Base-by-base conservation (phyloP, 108 stramenopile genomes). In the Cyclotella sp. region DNA sequence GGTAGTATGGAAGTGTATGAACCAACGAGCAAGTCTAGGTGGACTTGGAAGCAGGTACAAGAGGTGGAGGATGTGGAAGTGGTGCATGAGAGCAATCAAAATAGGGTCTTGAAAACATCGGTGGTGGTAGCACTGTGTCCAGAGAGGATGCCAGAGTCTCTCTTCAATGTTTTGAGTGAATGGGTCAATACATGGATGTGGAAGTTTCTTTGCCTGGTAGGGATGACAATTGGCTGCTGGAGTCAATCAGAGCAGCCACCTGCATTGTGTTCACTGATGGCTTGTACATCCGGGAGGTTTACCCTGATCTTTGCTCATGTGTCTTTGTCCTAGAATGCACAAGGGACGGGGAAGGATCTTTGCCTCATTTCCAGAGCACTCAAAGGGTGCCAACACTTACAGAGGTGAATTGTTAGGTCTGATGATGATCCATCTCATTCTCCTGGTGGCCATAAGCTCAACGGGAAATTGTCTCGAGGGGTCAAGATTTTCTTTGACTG, bases 401-500 rank as follows among this genome's bases (percentile, higher is more conserved):
- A 55, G 69, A 57, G 69, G 69, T 3, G 69, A 70, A 43, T 16
- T 70, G 15, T 30, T 70, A 0, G 69, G 69, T 13, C 54, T 70
- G 13, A 26, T 70, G 69, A 30, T 54, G 27, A 34, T 70, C 19
- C 69, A 70, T 39, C 54, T 70, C 4, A 27, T 70, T 24, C 57
- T 70, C 11, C 69, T 70, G 1, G 42, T 19, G 14, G 26, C 16
- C 27, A 59, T 39, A 71, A 34, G 15, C 15, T 60, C 0, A 0
- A 53, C 0, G 29, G 44, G 0, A 30, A 41, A 0, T 14, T 72
- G 0, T 0, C 0, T 1, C 70, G 78, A 0, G n/a, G 8, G 9
- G 70, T 59, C 0, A 15, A 66, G 18, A 67, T 79, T 12, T 34
- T 49, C 16, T 79, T 63, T 12, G 78, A 78, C 69, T 78, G 69